Base-by-base conservation (phyloP, 169 alveolate species). In the Plasmodium cynomolgi region DNA sequence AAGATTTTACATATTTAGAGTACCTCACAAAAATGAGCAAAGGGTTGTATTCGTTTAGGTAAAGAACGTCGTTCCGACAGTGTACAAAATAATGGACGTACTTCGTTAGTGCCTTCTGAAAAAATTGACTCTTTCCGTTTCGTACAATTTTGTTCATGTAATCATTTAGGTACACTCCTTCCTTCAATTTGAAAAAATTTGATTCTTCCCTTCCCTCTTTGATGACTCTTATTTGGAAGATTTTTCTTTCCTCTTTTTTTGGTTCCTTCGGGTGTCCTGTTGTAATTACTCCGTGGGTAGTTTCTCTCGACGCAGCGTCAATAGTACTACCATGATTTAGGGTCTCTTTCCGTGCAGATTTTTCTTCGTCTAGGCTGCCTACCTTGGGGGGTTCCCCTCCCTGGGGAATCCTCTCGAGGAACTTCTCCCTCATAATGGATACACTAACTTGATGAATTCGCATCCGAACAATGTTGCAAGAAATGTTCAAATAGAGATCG, bases 51-150 rank as follows among this genome's bases (percentile, higher is more conserved):
- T 88, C 94, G 73, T 79, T 79, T 23, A 80, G 44, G 72, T 88
- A 88, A 2, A 88, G 54, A 79, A 50, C 54, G 31, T 88, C 33
- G 33, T 88, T 88, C 68, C 26, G 47, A 23, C 84, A 23, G 72
- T 88, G 72, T 15, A 88, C 33, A 80, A 79, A 88, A 88, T 88
- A 88, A 47, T 88, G 50, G 3, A 88, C 90, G 58, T 88, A 74
- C 11, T 88, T 88, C 11, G 20, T 58, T 62, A 44, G 34, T 13
- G 74, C 68, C 8, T 37, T 88, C 29, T 29, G 23, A 79, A 56
- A 39, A 31, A 73, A n/a, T 62, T 77, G 68, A 58, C 72, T 88
- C 44, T 80, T 81, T 34, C 50, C 73, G 73, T 88, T 88, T 26
- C 4, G 20, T 0, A 80, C 26, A 37, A 88, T 88, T 88, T 74